A percentile compares a stretch with the other conserved stretches of the same genome.
These are phyloP conservation scores for Berberis vulgaris DNA, from an alignment of 164 flowering plant species.

Conservation along the genomic window DNA sequence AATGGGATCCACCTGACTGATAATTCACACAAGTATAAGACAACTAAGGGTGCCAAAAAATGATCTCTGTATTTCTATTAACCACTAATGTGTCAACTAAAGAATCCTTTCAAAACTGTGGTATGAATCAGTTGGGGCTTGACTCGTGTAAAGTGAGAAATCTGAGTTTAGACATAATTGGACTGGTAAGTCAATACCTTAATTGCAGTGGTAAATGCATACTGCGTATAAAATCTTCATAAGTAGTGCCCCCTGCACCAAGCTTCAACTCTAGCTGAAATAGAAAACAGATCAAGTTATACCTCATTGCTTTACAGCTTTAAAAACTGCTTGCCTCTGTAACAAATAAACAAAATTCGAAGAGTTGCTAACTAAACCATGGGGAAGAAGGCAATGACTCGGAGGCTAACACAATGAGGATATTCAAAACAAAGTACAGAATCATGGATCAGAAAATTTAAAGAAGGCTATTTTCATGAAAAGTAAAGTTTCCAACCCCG, in stretches of 20 bases:
- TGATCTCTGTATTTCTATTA: background rate
- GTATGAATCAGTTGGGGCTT: background rate
- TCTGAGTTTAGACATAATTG: no score
- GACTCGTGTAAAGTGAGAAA: no score
- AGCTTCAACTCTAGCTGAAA: conserved; percentile 85
- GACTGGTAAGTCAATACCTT: conserved; percentile 30
- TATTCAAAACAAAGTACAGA: no score
- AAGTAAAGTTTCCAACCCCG: no score
- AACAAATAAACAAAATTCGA: no score
- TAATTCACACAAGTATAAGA: conserved; percentile 12
- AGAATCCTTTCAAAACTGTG: background rate
- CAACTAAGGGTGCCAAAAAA: background rate
- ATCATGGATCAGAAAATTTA: no score
- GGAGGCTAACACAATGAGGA: no score
- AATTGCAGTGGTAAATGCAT: conserved; percentile 87
- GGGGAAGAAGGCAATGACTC: no score
- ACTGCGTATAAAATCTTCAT: conserved; percentile 72
- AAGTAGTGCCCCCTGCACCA: conserved; percentile 86
- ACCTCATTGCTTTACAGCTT: background rate
- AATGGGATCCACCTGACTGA: conserved; percentile 94
- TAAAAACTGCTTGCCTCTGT: no score
- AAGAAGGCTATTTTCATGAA: no score
- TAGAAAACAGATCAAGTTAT: conserved; percentile 4
- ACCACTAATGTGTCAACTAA: background rate
- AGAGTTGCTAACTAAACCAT: no score